These are phyloP conservation scores for Talaromyces sp. DNA, from an alignment of 2,329 filamentous ascomycete genomes.

Conservation along the genomic window DNA sequence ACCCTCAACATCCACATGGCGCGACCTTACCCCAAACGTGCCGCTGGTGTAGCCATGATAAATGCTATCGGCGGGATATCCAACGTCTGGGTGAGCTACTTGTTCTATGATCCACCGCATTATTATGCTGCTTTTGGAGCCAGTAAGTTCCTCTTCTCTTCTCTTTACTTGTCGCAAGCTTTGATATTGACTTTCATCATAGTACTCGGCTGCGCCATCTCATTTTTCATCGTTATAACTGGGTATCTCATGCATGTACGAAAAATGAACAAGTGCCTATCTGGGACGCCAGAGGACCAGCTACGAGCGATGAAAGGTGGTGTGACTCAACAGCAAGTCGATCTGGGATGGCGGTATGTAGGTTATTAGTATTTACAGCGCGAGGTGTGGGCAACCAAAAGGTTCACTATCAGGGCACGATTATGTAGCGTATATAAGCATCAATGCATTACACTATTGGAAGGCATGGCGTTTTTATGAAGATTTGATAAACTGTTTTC, in stretches of 20 bases:
- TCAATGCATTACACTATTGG: neutral
- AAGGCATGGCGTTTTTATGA: neutral
- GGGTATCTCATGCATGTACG: neutral
- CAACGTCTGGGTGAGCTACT: slow-evolving; percentile 11
- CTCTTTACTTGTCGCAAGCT: too few relatives aligned
- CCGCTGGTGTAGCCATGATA: slow-evolving; percentile 52
- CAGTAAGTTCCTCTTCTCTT: neutral
- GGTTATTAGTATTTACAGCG: neutral
- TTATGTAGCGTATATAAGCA: neutral
- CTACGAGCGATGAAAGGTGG: slow-evolving; percentile 3
- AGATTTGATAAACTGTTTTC: neutral
- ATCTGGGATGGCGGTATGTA: slow-evolving; percentile 4
- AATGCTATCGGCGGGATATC: slow-evolving; percentile 44
- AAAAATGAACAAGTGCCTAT: neutral
- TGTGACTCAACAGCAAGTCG: slow-evolving; percentile 3
- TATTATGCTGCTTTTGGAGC: slow-evolving; percentile 6
- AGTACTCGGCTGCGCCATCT: slow-evolving; percentile 3
- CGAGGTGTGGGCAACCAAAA: neutral
- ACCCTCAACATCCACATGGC: slow-evolving; percentile 51
- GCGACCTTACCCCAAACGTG: slow-evolving; percentile 51
- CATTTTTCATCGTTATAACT: slow-evolving; percentile 5
- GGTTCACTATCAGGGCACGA: neutral
- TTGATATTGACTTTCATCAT: neutral
- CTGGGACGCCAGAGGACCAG: slow-evolving; percentile 1
- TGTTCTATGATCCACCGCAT: slow-evolving; percentile 6